phyloP scores from a whole-genome alignment of 2,329 filamentous ascomycete species.

The Arthrobotrys pseudoclavata region DNA sequence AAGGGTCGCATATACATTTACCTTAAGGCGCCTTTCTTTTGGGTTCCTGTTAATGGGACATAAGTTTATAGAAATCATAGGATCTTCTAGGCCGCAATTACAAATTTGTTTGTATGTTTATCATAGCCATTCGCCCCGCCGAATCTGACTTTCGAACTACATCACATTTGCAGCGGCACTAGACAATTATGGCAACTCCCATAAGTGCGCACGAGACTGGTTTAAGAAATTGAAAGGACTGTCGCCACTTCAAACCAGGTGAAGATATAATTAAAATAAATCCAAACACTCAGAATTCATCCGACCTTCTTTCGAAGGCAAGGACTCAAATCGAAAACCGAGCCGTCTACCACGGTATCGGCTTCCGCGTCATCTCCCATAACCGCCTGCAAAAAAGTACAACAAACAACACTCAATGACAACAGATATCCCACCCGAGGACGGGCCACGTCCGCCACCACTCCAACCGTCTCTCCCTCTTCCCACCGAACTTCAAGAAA shows the following conservation, averaged over 20 bases:
- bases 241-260: neutral
- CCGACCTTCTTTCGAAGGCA: neutral
- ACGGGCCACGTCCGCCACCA: neutral
- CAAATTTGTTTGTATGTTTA: no score
- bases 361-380: neutral
- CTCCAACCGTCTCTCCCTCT: constrained; percentile 1
- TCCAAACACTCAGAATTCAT: neutral
- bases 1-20: neutral
- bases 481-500: constrained; percentile 37
- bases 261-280: neutral
- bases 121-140: no score
- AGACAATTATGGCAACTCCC: no score
- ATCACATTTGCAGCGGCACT: neutral
- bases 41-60: no score
- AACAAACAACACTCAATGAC: constrained; percentile 18
- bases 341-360: no score
- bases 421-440: neutral
- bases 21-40: neutral
- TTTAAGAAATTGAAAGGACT: neutral
- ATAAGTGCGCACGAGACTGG: no score
- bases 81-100: no score
- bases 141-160: neutral
- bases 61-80: neutral
- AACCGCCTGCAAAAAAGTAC: constrained; percentile 7
- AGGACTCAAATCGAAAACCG: neutral